These are phyloP conservation scores for Porphyrellus cyaneotinctus DNA, from an alignment of 768 basidiomycete genomes.

Conservation along the genomic window DNA sequence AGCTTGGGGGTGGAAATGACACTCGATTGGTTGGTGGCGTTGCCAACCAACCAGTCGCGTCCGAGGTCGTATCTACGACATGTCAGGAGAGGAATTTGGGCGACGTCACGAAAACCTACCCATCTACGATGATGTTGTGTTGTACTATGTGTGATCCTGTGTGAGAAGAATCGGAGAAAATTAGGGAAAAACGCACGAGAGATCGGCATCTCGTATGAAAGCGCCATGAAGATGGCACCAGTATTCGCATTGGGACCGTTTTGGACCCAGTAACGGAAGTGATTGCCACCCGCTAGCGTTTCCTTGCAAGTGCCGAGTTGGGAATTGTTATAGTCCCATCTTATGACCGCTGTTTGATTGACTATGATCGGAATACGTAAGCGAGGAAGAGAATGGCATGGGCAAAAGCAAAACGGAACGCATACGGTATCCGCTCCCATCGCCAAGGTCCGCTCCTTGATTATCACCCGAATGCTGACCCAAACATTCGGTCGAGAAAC, in stretches of 20 bases:
- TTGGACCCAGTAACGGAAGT: constrained; percentile 88
- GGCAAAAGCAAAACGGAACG: constrained; percentile 21
- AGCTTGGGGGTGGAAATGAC: constrained; percentile 23
- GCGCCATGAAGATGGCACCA: constrained; percentile 71
- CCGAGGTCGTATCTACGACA: constrained; percentile 63
- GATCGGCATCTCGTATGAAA: constrained; percentile 69
- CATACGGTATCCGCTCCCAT: constrained; percentile 71
- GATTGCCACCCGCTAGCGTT: constrained; percentile 81
- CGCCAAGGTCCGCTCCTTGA: constrained; percentile 78
- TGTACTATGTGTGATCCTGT: constrained; percentile 32
- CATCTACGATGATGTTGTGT: constrained; percentile 73
- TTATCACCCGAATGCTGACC: constrained; percentile 70
- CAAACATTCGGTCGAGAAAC: constrained; percentile 74
- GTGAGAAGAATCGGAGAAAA: neutral
- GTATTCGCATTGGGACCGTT: constrained; percentile 61
- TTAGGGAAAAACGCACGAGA: constrained; percentile 39
- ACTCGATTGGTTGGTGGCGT: constrained; percentile 54
- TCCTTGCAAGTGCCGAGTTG: constrained; percentile 83
- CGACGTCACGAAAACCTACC: constrained; percentile 35
- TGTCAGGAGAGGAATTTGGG: neutral
- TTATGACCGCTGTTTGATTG: constrained; percentile 79
- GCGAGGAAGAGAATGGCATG: neutral
- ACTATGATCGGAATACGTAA: constrained; percentile 36
- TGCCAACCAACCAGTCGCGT: constrained; percentile 83
- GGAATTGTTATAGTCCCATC: constrained; percentile 80